phyloP scores from a whole-genome alignment of 345 rosid genomes.

The Mallotus nudiflorus region DNA sequence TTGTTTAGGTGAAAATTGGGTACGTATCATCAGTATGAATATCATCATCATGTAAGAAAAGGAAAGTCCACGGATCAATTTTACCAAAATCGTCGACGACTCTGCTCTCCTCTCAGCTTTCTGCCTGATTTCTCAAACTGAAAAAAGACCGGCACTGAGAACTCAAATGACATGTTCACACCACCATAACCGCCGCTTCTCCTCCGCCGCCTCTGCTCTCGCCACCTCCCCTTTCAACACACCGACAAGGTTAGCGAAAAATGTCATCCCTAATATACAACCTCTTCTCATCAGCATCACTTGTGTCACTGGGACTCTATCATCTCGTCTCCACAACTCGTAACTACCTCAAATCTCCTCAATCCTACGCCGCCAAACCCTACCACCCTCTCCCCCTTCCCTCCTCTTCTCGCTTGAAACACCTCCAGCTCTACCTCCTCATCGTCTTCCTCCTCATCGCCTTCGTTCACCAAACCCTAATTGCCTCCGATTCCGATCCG shows the following conservation, averaged over 20 bases:
- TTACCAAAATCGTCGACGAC: too few relatives aligned
- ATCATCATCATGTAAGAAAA: too few relatives aligned
- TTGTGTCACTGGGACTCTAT: conserved; percentile 66
- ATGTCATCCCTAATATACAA: conserved; percentile 68
- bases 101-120: too few relatives aligned
- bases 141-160: too few relatives aligned
- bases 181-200: too few relatives aligned
- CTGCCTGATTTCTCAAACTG: too few relatives aligned
- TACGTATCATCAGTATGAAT: too few relatives aligned
- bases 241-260: too few relatives aligned
- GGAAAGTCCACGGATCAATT: too few relatives aligned
- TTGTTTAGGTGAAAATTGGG: too few relatives aligned
- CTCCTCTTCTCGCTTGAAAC: conserved; percentile 36
- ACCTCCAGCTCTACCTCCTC: conserved; percentile 58
- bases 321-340: conserved; percentile 69
- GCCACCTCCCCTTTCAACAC: not conserved
- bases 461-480: conserved; percentile 60
- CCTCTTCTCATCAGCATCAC: conserved; percentile 58
- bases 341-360: conserved; percentile 64
- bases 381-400: conserved; percentile 50
- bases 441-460: conserved; percentile 62
- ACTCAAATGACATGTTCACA: too few relatives aligned
- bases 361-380: conserved; percentile 77
- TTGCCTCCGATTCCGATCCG: conserved; percentile 75
- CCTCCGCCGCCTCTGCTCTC: too few relatives aligned